Conservation (phyloP, 129 eudicot genomes). For the Tanacetum coccineum region DNA sequence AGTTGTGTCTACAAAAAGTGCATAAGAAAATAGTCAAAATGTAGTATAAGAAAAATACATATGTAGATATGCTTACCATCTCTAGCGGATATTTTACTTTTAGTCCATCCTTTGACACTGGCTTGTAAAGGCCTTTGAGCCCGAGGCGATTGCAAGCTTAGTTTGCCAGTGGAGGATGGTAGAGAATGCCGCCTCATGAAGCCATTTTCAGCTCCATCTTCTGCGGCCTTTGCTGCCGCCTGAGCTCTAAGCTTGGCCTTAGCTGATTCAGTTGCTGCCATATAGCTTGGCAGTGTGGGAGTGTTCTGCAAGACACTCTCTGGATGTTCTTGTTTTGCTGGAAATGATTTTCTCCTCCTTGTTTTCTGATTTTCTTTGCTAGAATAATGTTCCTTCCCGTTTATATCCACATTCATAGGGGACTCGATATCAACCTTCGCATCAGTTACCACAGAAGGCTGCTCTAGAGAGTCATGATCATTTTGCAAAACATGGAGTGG, state of each 20-base stretch:
- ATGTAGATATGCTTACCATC: conserved; percentile 45
- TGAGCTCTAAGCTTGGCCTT: conserved; percentile 86
- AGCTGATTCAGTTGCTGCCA: conserved; percentile 83
- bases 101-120: conserved; percentile 62
- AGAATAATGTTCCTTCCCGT: conserved; percentile 41
- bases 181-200: conserved; percentile 69
- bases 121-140: conserved; percentile 58
- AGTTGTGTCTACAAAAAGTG: too few species aligned
- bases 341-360: conserved; percentile 65
- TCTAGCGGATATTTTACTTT: conserved; percentile 46
- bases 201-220: conserved; percentile 63
- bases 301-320: conserved; percentile 55
- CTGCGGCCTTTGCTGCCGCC: conserved; percentile 39
- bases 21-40: background rate
- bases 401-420: conserved; percentile 36
- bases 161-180: conserved; percentile 67
- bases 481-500: conserved; percentile 28
- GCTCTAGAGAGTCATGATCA: conserved; percentile 29
- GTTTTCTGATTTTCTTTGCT: conserved; percentile 49
- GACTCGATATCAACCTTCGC: conserved; percentile 26
- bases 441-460: conserved; percentile 20
- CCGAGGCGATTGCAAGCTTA: conserved; percentile 61
- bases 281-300: conserved; percentile 75
- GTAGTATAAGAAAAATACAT: background rate
- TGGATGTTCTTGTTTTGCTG: conserved; percentile 53